phyloP scores from a whole-genome alignment of 2,329 filamentous ascomycete genomes.

The Venturia oleaginea region DNA sequence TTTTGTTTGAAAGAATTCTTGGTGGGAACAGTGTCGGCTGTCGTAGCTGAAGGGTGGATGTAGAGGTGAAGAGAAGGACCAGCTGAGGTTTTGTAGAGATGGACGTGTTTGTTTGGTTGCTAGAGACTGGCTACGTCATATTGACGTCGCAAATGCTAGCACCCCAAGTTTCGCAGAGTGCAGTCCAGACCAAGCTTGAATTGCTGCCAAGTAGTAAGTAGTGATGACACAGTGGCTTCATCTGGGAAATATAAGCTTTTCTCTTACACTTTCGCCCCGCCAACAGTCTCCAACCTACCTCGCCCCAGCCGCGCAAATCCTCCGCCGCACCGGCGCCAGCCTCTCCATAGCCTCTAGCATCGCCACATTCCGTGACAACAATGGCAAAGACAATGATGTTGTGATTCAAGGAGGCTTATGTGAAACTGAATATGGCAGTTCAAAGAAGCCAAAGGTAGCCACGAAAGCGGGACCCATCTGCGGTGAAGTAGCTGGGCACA shows the following conservation, averaged over 20 bases:
- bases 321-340: conserved; percentile 20
- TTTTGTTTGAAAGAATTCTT: not conserved
- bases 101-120: not conserved
- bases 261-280: not conserved
- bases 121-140: not conserved
- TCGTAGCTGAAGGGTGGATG: not conserved
- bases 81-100: not conserved
- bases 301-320: conserved; percentile 17
- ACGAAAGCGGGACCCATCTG: too few relatives aligned
- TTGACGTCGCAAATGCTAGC: not conserved
- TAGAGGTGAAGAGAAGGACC: not conserved
- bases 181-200: too few relatives aligned
- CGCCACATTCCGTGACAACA: conserved; percentile 20
- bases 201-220: too few relatives aligned
- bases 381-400: conserved; percentile 16
- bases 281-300: conserved; percentile 13
- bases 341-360: conserved; percentile 22
- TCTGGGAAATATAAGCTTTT: too few relatives aligned
- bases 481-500: too few relatives aligned
- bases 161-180: too few relatives aligned
- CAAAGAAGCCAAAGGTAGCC: too few relatives aligned
- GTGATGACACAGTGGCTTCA: too few relatives aligned
- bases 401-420: too few relatives aligned
- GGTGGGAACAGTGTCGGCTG: not conserved
- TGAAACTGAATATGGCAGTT: too few relatives aligned